Evolutionary conservation across 2,329 filamentous ascomycete genomes (phyloP).

Genomic region (Aspergillus proliferans): DNA sequence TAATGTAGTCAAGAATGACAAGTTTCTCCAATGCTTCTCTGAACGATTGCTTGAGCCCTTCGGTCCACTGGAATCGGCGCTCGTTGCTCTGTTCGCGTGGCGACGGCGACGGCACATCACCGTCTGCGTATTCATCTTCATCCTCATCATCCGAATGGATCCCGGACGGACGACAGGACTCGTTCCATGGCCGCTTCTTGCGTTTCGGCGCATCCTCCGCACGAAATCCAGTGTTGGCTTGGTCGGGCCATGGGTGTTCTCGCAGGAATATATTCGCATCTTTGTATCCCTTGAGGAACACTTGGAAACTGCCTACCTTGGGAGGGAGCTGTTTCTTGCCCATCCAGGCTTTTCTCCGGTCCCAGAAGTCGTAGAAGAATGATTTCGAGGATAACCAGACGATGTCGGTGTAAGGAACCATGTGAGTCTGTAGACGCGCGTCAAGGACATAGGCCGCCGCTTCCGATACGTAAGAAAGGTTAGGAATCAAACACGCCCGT

Average conservation of each 20-base stretch:
- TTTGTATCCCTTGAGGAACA: slow-evolving; percentile 94
- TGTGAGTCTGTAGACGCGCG: slow-evolving; percentile 76
- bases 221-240: slow-evolving; percentile 64
- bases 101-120: slow-evolving; percentile 34
- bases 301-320: slow-evolving; percentile 93
- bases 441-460: slow-evolving; percentile 95
- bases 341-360: slow-evolving; percentile 77
- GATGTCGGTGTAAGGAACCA: slow-evolving; percentile 95
- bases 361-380: slow-evolving; percentile 98
- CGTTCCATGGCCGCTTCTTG: slow-evolving; percentile 69
- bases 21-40: slow-evolving; percentile 93
- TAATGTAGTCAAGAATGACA: slow-evolving; percentile 96
- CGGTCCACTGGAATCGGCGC: slow-evolving; percentile 73
- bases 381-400: slow-evolving; percentile 92
- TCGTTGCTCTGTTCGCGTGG: slow-evolving; percentile 42
- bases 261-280: slow-evolving; percentile 93
- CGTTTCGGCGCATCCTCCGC: slow-evolving; percentile 61
- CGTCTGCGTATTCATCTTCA: slow-evolving; percentile 46
- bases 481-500: slow-evolving; percentile 89
- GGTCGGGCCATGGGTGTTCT: slow-evolving; percentile 95
- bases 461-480: slow-evolving; percentile 95
- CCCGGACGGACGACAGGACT: slow-evolving; percentile 68
- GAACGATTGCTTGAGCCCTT: slow-evolving; percentile 80
- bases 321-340: slow-evolving; percentile 80
- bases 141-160: slow-evolving; percentile 57